Evolutionary conservation across 805 yeast species (phyloP), one percentile per base, ranked within the genome.

Genomic region (Spencermartinsiella europaea): DNA sequence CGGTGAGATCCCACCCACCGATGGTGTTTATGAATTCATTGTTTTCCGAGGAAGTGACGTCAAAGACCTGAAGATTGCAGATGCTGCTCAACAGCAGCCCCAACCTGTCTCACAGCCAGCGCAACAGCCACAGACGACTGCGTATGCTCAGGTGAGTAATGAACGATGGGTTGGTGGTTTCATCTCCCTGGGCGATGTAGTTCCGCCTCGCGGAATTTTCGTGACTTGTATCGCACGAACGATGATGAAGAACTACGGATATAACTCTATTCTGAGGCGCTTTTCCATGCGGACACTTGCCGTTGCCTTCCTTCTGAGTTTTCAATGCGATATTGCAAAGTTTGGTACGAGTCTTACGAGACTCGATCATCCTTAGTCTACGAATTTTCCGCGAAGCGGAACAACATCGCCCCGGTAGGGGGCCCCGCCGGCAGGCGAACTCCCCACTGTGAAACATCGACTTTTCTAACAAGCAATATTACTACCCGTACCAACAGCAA

Each of bases 21-120:
- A 72, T 33, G 80, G 74, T 37, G 74, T 83, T 14, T 86, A 79
- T 66, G 90, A 85, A 21, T 77, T 76, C 47, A 87, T 93, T 43
- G 85, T 84, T 46, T 85, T 93, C 64, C 79, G 90, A 56, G 99
- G 99, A 34, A 79, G 85, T 21, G 97, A 91, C 58, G 97, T 93
- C 19, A 85, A 86, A 67, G 96, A 85, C 60, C 74, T 93, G 65
- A 80, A 80, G 55, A 93, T 93, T 46, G 73, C 91, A 59, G 97
- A 89, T 52, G 73, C 73, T 33, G 80, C 81, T 3, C 68, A 81
- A 48, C 82, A 80, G 8, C 55, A 55, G 4, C 48, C 54, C 8
- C 85, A 83, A 25, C 48, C 53, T n/a, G 49, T 51, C 36, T 47
- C 51, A 19, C 67, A 62, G 43, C 67, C 66, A 14, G 63, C 66